A percentile compares a stretch with the other conserved stretches of the same genome.
phyloP scores from a whole-genome alignment of 2,329 filamentous ascomycete species.

The Penicillium sp. region DNA sequence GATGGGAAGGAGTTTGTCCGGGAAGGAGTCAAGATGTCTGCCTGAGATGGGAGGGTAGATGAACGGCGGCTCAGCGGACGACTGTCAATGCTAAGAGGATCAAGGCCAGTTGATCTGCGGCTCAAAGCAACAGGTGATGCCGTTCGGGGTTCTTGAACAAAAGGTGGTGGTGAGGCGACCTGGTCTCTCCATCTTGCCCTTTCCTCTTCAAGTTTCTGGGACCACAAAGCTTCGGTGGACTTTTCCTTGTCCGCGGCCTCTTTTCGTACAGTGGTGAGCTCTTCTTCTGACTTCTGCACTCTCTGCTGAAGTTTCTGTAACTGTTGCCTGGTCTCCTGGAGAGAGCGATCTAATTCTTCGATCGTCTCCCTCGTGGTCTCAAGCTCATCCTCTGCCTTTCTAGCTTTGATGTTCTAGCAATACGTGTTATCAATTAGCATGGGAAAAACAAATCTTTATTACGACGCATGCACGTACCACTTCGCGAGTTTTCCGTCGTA shows the following conservation, averaged over 20 bases:
- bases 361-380: slow-evolving; percentile 56
- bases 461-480: slow-evolving; percentile 52
- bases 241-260: slow-evolving; percentile 59
- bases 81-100: slow-evolving; percentile 36
- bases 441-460: slow-evolving; percentile 15
- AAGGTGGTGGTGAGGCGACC: slow-evolving; percentile 30
- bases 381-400: slow-evolving; percentile 76
- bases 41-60: slow-evolving; percentile 33
- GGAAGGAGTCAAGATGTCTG: slow-evolving; percentile 38
- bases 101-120: slow-evolving; percentile 36
- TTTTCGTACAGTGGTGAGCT: slow-evolving; percentile 56
- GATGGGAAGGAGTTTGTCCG: slow-evolving; percentile 44
- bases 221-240: slow-evolving; percentile 53
- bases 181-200: slow-evolving; percentile 56
- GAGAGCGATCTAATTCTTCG: slow-evolving; percentile 46
- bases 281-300: slow-evolving; percentile 52
- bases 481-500: slow-evolving; percentile 85
- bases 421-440: slow-evolving; percentile 19
- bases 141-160: slow-evolving; percentile 33
- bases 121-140: slow-evolving; percentile 41
- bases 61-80: slow-evolving; percentile 38
- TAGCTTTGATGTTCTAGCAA: slow-evolving; percentile 59
- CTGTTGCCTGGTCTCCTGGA: slow-evolving; percentile 64
- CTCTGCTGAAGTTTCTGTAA: slow-evolving; percentile 44
- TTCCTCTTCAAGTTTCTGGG: slow-evolving; percentile 63